Evolutionary conservation across 176 grass and related monocot species (phyloP).

Genomic region (Canna indica): DNA sequence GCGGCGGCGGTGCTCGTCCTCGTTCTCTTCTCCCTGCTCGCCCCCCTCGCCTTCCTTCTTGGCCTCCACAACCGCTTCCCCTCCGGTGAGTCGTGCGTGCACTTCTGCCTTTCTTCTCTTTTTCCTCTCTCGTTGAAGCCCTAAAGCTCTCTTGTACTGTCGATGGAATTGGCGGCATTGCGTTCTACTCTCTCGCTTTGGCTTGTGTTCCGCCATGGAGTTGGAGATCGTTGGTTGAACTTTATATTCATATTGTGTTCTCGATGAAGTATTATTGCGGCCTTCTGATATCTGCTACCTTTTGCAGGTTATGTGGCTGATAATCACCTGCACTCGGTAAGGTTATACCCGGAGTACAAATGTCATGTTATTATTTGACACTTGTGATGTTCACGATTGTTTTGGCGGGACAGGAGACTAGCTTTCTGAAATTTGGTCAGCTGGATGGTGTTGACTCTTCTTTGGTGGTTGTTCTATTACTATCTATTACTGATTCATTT

Average conservation of each 20-base stretch:
- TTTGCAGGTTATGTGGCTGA: constrained; percentile 16
- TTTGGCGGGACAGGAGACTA: constrained; percentile 27
- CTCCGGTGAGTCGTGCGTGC: constrained; percentile 18
- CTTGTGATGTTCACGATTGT: not conserved
- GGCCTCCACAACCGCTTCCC: constrained; percentile 45
- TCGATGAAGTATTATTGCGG: not conserved
- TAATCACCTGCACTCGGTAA: constrained; percentile 10
- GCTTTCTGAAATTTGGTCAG: constrained; percentile 21
- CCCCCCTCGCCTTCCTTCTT: constrained; percentile 60
- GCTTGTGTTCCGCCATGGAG: not conserved
- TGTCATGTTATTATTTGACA: not conserved
- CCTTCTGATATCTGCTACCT: not conserved
- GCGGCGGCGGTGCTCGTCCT: constrained; percentile 50
- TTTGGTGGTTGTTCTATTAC: not conserved
- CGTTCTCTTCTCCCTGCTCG: constrained; percentile 61
- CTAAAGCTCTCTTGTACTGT: not conserved
- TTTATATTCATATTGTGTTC: not conserved
- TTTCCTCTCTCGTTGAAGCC: not conserved
- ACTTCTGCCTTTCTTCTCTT: not conserved
- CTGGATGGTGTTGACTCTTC: constrained; percentile 1
- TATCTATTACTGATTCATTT: constrained; percentile 22
- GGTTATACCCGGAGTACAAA: not conserved
- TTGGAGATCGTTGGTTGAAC: not conserved
- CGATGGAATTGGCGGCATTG: too few species aligned
- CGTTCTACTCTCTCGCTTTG: not conserved